phyloP scores from a whole-genome alignment of 352 stramenopile genomes.

The Globisporangium okanoganense region DNA sequence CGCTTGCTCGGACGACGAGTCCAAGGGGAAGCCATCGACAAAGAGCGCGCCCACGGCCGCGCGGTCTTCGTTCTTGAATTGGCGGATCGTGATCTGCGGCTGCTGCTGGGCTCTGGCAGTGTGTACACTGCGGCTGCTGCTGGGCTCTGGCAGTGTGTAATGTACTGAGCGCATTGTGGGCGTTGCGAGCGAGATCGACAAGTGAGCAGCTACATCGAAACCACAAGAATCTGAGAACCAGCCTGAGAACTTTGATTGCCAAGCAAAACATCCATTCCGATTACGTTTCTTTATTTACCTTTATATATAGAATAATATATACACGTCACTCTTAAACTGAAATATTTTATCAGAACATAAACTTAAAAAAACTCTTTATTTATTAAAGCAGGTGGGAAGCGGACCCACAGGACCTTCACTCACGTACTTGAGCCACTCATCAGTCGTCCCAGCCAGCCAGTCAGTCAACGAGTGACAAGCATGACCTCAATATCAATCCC shows the following conservation, averaged over 20 bases:
- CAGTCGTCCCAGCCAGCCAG: background rate
- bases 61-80: conserved; percentile 9
- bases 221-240: background rate
- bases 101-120: no score
- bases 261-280: background rate
- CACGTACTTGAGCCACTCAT: conserved; percentile 1
- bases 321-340: no score
- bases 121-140: background rate
- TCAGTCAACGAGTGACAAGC: background rate
- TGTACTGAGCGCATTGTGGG: background rate
- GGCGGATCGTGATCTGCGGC: conserved; percentile 11
- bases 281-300: background rate
- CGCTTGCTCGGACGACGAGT: background rate
- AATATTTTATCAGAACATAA: no score
- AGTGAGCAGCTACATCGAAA: background rate
- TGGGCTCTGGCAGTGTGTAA: no score
- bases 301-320: no score
- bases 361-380: background rate
- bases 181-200: background rate
- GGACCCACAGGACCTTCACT: background rate
- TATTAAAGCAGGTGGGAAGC: background rate
- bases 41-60: conserved; percentile 11
- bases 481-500: background rate
- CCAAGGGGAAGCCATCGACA: conserved; percentile 10
- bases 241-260: background rate